Conservation (phyloP, 2,329 filamentous ascomycete genomes). For the Neoascochyta sp. region DNA sequence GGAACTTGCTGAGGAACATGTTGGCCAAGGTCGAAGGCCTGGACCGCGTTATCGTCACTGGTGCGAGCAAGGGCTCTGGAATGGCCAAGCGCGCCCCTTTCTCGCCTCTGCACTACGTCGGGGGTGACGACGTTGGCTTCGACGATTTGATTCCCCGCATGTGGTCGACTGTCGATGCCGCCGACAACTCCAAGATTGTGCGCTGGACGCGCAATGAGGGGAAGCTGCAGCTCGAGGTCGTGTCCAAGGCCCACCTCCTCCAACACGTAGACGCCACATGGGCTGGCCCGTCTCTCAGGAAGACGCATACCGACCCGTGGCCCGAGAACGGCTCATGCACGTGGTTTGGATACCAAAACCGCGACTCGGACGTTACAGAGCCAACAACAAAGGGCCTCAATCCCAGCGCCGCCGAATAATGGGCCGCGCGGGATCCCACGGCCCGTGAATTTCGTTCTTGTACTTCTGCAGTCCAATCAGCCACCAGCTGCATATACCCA, state of each 20-base stretch:
- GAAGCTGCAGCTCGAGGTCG: slow-evolving; percentile 31
- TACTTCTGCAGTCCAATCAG: slow-evolving; percentile 95
- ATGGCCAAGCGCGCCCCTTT: slow-evolving; percentile 34
- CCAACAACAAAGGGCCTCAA: slow-evolving; percentile 25
- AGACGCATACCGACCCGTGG: slow-evolving; percentile 20
- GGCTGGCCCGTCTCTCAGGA: slow-evolving; percentile 10
- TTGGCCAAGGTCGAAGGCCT: slow-evolving; percentile 25
- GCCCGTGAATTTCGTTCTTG: slow-evolving; percentile 97
- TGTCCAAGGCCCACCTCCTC: slow-evolving; percentile 17
- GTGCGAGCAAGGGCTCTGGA: slow-evolving; percentile 28
- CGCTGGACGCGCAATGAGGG: slow-evolving; percentile 28
- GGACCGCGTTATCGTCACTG: slow-evolving; percentile 32
- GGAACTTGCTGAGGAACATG: slow-evolving; percentile 31
- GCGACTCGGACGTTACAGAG: slow-evolving; percentile 15
- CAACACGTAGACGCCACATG: slow-evolving; percentile 16
- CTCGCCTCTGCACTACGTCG: slow-evolving; percentile 38
- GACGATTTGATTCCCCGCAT: slow-evolving; percentile 34
- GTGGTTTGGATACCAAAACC: slow-evolving; percentile 25
- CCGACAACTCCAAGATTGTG: slow-evolving; percentile 24
- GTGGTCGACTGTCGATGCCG: slow-evolving; percentile 23
- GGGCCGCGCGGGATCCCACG: slow-evolving; percentile 93
- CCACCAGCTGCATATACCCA: slow-evolving; percentile 98
- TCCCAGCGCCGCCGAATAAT: slow-evolving; percentile 68
- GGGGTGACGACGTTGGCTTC: slow-evolving; percentile 34
- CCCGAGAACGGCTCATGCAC: slow-evolving; percentile 32